Evolutionary conservation across 208 protist genomes (phyloP), one percentile per base, ranked within the genome.

Genomic region (Acanthamoeba quina): DNA sequence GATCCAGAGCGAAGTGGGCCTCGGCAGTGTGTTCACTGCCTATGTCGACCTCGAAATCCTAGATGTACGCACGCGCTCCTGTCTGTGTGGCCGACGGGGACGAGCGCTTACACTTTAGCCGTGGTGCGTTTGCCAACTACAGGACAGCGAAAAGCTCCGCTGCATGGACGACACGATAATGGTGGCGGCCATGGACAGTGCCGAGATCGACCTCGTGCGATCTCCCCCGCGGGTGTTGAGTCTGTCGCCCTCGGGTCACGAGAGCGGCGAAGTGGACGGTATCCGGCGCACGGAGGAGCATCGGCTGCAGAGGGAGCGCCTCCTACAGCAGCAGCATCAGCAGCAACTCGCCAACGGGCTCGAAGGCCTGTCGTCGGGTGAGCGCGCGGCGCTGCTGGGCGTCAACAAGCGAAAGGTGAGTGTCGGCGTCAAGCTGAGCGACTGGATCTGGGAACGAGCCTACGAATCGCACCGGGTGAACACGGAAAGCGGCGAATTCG

Each of bases 1-100:
- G 11, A 80, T 93, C 62, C 49, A 74, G 26, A 80, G 64, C 88
- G 44, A 58, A 37, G 26, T 62, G 29, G 88, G 66, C 21, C 60
- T 62, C 1, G 88, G 88, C 34, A 82, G 49, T n/a, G 44, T 64
- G 41, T 93, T 93, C 66, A 93, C 66, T 7, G 88, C 66, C 66
- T 58, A 74, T n/a, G 49, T 80, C 6, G 64, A 74, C 5, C 54
- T 93, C 29, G 88, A 56, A 66, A 24, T 93, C 21, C 62, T 58
- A 0, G 88, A 54, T 11, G 88, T 68, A 62, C 44, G 17, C 21
- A 26, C 56, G 21, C 0, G 7, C 60, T 66, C 21, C 29, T n/a
- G 26, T 60, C 17, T 64, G 17, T 56, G 6, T 56, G 52, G 52
- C 15, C 24, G 10, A n/a, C n/a, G n/a, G n/a, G 56, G 58, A 26